These are phyloP conservation scores for Sporothrix pseudoabietina DNA, from an alignment of 2,329 filamentous ascomycete species.

Conservation along the genomic window DNA sequence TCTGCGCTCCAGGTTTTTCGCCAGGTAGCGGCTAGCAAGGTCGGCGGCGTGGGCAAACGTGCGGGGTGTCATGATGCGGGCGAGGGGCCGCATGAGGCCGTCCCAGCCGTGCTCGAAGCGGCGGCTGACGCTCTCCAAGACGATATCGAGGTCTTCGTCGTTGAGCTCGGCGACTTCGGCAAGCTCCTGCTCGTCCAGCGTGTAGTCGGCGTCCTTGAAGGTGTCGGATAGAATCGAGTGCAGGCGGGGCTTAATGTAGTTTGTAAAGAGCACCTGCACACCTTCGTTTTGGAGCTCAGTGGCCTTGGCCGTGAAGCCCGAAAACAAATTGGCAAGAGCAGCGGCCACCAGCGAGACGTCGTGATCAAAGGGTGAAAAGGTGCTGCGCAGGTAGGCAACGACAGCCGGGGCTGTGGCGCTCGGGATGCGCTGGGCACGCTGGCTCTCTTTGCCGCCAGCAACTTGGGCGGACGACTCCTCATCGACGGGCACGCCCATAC, in stretches of 20 bases:
- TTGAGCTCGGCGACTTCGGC: slow-evolving; percentile 57
- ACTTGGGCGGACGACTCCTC: slow-evolving; percentile 40
- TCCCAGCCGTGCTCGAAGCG: slow-evolving; percentile 88
- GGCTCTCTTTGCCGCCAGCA: neutral
- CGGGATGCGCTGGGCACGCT: slow-evolving; percentile 40
- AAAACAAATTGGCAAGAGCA: slow-evolving; percentile 68
- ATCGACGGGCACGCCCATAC: slow-evolving; percentile 54
- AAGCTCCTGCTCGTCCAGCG: slow-evolving; percentile 64
- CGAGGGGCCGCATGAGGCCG: slow-evolving; percentile 78
- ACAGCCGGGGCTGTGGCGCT: slow-evolving; percentile 39
- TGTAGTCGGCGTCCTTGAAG: slow-evolving; percentile 90
- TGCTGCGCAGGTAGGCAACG: slow-evolving; percentile 52
- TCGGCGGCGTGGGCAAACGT: slow-evolving; percentile 78
- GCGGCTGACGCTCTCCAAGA: slow-evolving; percentile 69
- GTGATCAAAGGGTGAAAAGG: slow-evolving; percentile 74
- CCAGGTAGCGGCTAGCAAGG: slow-evolving; percentile 72
- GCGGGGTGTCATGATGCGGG: slow-evolving; percentile 76
- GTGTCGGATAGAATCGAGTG: slow-evolving; percentile 83
- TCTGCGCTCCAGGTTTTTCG: slow-evolving; percentile 81
- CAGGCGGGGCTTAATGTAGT: slow-evolving; percentile 82
- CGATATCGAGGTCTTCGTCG: slow-evolving; percentile 50
- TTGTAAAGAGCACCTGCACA: slow-evolving; percentile 80
- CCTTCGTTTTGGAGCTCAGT: slow-evolving; percentile 82
- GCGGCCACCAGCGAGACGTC: slow-evolving; percentile 71
- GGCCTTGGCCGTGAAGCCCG: slow-evolving; percentile 74